These are phyloP conservation scores for Boletus fagicola DNA, from an alignment of 768 basidiomycete genomes.

Conservation along the genomic window DNA sequence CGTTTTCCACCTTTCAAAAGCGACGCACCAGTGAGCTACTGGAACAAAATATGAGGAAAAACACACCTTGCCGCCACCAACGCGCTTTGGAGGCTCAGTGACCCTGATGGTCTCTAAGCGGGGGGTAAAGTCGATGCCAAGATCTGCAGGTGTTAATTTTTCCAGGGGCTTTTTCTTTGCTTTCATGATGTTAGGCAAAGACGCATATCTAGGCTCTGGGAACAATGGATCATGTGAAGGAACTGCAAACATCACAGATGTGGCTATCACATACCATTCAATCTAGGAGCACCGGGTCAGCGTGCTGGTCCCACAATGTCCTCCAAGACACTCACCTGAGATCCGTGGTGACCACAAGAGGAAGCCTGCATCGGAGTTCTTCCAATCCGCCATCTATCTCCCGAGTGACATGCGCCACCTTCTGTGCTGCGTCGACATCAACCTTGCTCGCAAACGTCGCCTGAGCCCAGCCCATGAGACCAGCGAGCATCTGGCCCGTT, in stretches of 20 bases:
- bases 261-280: constrained; percentile 58
- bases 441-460: constrained; percentile 94
- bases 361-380: constrained; percentile 75
- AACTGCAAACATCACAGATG: background rate
- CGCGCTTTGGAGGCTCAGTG: constrained; percentile 83
- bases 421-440: constrained; percentile 61
- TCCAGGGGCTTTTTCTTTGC: constrained; percentile 99
- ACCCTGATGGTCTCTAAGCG: constrained; percentile 85
- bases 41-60: background rate
- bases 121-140: constrained; percentile 81
- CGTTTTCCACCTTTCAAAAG: constrained; percentile 59
- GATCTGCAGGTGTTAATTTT: constrained; percentile 73
- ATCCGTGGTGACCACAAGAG: constrained; percentile 90
- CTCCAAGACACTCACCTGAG: constrained; percentile 59
- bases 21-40: background rate
- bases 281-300: constrained; percentile 36
- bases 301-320: background rate
- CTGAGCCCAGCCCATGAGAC: constrained; percentile 87
- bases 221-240: background rate
- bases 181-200: constrained; percentile 97
- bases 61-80: constrained; percentile 88
- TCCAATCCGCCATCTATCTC: constrained; percentile 96
- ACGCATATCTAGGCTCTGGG: constrained; percentile 92
- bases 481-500: constrained; percentile 97
- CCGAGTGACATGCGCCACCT: constrained; percentile 68